Percentiles rank a stretch among this genome's conserved stretches.
These are phyloP conservation scores for Dissoconium aciculare DNA, from an alignment of 2,329 filamentous ascomycete species.

Conservation along the genomic window DNA sequence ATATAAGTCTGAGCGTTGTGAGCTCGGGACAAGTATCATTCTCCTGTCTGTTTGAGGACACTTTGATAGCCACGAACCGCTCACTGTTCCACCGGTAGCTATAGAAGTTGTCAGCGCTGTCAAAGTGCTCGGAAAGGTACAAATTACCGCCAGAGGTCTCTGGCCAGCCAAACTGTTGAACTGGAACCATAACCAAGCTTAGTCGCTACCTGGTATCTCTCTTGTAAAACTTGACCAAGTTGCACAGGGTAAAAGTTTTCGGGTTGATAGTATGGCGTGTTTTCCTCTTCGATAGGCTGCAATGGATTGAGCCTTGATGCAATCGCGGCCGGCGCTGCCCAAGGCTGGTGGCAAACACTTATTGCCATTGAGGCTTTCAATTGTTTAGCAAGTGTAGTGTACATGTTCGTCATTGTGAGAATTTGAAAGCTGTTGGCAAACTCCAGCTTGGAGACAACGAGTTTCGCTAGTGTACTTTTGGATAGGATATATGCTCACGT, in stretches of 20 bases:
- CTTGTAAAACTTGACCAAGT: slow-evolving; percentile 23
- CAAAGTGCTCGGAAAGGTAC: not conserved
- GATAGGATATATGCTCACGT: too few relatives aligned
- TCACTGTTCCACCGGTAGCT: slow-evolving; percentile 2
- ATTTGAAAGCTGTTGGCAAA: not conserved
- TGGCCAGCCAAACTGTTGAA: slow-evolving; percentile 32
- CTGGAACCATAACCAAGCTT: slow-evolving; percentile 31
- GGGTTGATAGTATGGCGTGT: slow-evolving; percentile 13
- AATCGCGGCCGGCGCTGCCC: not conserved
- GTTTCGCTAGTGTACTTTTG: too few relatives aligned
- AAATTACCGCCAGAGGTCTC: slow-evolving; percentile 19
- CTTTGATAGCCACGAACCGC: slow-evolving; percentile 4
- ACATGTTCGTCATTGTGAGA: not conserved
- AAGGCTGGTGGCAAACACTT: not conserved
- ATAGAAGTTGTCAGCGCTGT: not conserved
- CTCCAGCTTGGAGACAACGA: too few relatives aligned
- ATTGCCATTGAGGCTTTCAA: not conserved
- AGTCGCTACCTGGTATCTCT: slow-evolving; percentile 26
- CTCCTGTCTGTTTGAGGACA: not conserved
- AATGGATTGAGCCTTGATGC: not conserved
- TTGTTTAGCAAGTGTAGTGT: not conserved
- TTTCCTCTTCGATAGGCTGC: slow-evolving; percentile 19
- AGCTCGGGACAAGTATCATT: not conserved
- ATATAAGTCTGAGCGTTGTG: not conserved
- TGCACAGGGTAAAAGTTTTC: slow-evolving; percentile 26